Evolutionary conservation across 441 rosid genomes (phyloP).

Genomic region (Corymbia calophylla): DNA sequence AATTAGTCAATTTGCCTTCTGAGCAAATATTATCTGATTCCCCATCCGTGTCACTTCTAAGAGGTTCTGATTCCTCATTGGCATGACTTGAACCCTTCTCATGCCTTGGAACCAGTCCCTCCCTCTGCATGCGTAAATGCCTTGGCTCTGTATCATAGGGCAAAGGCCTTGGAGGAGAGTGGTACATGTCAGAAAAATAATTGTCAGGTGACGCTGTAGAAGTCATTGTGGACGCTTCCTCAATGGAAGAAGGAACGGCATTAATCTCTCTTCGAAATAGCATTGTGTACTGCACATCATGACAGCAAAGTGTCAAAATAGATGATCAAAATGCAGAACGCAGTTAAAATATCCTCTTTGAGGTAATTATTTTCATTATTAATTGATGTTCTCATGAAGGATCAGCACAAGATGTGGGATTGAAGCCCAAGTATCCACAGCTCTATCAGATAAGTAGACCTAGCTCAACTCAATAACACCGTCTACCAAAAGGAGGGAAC

Average conservation of each 20-base stretch:
- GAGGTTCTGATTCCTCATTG: slow-evolving; percentile 74
- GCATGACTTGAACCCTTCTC: slow-evolving; percentile 80
- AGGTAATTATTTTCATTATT: not conserved
- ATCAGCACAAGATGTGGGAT: not conserved
- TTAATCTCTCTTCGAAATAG: slow-evolving; percentile 66
- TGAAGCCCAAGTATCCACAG: not conserved
- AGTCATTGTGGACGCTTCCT: slow-evolving; percentile 55
- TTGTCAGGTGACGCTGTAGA: slow-evolving; percentile 60
- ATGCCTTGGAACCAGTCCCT: slow-evolving; percentile 41
- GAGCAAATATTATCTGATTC: slow-evolving; percentile 47
- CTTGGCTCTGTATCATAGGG: slow-evolving; percentile 88
- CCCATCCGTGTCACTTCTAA: slow-evolving; percentile 49
- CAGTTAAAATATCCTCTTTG: not conserved
- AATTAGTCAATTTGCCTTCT: slow-evolving; percentile 64
- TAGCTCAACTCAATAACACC: not conserved
- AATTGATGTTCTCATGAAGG: not conserved
- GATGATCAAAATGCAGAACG: not conserved
- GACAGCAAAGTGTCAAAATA: not conserved
- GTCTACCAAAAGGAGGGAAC: not conserved
- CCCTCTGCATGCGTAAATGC: slow-evolving; percentile 39
- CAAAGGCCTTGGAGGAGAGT: slow-evolving; percentile 90
- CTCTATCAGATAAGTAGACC: not conserved
- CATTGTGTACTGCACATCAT: slow-evolving; percentile 44
- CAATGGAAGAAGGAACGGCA: slow-evolving; percentile 59
- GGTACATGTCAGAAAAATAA: slow-evolving; percentile 73